Percentiles rank a stretch among this genome's conserved stretches.
Conservation (phyloP, 2,329 filamentous ascomycete genomes). For the Drechslerella coelobrocha region DNA sequence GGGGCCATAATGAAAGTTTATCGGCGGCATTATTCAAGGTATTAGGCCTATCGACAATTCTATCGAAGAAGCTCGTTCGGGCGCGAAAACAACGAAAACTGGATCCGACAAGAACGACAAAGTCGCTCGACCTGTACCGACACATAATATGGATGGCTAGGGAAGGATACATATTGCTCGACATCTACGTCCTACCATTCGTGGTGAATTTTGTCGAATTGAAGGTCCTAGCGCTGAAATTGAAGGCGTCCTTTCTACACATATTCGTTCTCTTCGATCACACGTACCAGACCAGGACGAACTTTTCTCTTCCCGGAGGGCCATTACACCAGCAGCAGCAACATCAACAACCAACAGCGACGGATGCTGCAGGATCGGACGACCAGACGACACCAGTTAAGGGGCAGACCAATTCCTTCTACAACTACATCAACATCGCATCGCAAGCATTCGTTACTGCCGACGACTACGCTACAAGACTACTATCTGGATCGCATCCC, state of each 20-base stretch:
- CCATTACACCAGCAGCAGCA: slow-evolving; percentile 30
- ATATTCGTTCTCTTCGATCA: slow-evolving; percentile 90
- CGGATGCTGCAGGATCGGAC: slow-evolving; percentile 13
- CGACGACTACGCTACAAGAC: slow-evolving; percentile 72
- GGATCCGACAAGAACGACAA: slow-evolving; percentile 78
- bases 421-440: slow-evolving; percentile 82
- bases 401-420: slow-evolving; percentile 45
- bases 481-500: slow-evolving; percentile 87
- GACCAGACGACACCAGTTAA: slow-evolving; percentile 39
- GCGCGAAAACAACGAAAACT: slow-evolving; percentile 82
- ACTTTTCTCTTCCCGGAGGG: slow-evolving; percentile 57
- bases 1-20: slow-evolving; percentile 77
- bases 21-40: slow-evolving; percentile 87
- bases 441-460: slow-evolving; percentile 81
- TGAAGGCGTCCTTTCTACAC: slow-evolving; percentile 93
- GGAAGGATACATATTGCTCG: slow-evolving; percentile 86
- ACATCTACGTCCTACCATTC: slow-evolving; percentile 84
- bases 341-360: slow-evolving; percentile 7
- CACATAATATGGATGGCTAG: slow-evolving; percentile 96
- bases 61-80: slow-evolving; percentile 80
- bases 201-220: slow-evolving; percentile 79
- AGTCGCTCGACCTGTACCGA: slow-evolving; percentile 80
- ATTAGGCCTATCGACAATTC: slow-evolving; percentile 84
- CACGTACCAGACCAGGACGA: slow-evolving; percentile 58
- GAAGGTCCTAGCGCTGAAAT: slow-evolving; percentile 87